phyloP scores from a whole-genome alignment of 2,329 filamentous ascomycete species.

The Stagonosporopsis vannaccii region DNA sequence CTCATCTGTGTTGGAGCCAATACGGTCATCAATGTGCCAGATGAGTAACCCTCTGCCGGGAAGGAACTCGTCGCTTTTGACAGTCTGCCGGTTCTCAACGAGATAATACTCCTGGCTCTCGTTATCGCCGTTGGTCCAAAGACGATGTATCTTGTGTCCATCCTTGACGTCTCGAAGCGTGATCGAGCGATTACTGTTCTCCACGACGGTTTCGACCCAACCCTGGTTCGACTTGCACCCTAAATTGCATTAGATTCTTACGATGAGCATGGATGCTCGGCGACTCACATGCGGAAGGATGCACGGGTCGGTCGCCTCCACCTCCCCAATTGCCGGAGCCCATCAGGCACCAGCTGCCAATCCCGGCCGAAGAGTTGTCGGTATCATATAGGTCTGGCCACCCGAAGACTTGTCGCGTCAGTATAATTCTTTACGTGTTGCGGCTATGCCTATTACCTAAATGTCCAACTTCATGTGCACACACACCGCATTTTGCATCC shows the following conservation, averaged over 20 bases:
- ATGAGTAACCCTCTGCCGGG: slow-evolving; percentile 31
- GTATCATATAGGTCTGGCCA: slow-evolving; percentile 40
- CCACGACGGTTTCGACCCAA: slow-evolving; percentile 27
- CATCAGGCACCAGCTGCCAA: slow-evolving; percentile 38
- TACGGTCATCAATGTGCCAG: slow-evolving; percentile 34
- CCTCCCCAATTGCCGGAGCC: slow-evolving; percentile 29
- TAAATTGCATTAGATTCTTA: background rate
- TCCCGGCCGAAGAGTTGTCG: slow-evolving; percentile 27
- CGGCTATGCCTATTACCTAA: slow-evolving; percentile 12
- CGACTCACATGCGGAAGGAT: slow-evolving; percentile 35
- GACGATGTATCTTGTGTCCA: slow-evolving; percentile 24
- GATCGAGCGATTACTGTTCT: slow-evolving; percentile 27
- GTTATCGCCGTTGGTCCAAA: slow-evolving; percentile 31
- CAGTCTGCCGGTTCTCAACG: slow-evolving; percentile 30
- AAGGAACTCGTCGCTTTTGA: slow-evolving; percentile 27
- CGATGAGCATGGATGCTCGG: background rate
- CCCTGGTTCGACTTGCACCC: slow-evolving; percentile 33
- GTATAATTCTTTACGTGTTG: background rate
- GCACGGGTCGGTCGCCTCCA: slow-evolving; percentile 28
- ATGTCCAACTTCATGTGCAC: slow-evolving; percentile 36
- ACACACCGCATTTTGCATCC: slow-evolving; percentile 32
- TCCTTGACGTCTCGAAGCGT: slow-evolving; percentile 31
- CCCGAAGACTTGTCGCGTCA: slow-evolving; percentile 24
- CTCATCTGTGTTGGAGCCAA: slow-evolving; percentile 25
- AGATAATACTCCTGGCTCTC: slow-evolving; percentile 31